A percentile compares a stretch with the other conserved stretches of the same genome.
Conservation (phyloP, 2,329 filamentous ascomycete genomes). For the Trematosphaeria pertusa region DNA sequence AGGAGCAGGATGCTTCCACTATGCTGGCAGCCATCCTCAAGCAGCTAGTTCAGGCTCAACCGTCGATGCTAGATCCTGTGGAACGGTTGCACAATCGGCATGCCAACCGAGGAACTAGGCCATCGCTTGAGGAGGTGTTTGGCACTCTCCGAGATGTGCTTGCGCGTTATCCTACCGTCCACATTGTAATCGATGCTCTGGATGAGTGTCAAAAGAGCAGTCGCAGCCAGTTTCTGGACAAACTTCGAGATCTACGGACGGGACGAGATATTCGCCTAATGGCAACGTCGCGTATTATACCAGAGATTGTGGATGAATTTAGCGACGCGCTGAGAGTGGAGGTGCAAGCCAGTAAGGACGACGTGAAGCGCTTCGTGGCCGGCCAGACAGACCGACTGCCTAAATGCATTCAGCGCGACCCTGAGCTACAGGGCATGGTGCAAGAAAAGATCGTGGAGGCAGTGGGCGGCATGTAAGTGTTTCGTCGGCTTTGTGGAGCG, state of each 20-base stretch:
- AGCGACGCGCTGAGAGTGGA: conserved; percentile 12
- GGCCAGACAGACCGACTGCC: conserved; percentile 18
- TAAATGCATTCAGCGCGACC: conserved; percentile 15
- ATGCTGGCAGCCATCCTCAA: conserved; percentile 41
- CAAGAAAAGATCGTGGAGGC: conserved; percentile 13
- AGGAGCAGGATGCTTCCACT: conserved; percentile 24
- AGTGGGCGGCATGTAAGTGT: conserved; percentile 25
- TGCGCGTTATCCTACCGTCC: conserved; percentile 21
- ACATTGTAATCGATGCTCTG: conserved; percentile 16
- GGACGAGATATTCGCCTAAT: conserved; percentile 19
- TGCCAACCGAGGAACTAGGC: conserved; percentile 21
- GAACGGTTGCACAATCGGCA: conserved; percentile 30
- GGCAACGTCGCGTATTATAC: conserved; percentile 22
- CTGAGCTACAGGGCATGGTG: conserved; percentile 10
- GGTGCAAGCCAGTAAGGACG: conserved; percentile 19
- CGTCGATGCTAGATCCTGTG: conserved; percentile 22
- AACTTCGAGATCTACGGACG: conserved; percentile 15
- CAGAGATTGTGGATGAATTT: conserved; percentile 17
- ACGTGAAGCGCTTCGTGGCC: conserved; percentile 19
- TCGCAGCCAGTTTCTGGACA: conserved; percentile 14
- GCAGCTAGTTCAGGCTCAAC: conserved; percentile 38
- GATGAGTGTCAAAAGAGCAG: conserved; percentile 21
- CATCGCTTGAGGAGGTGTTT: conserved; percentile 26
- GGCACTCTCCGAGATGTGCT: conserved; percentile 23
- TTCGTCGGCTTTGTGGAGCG: background rate